Evolutionary conservation across 305 asterid genomes (phyloP).

Genomic region (Fraxinus baroniana): DNA sequence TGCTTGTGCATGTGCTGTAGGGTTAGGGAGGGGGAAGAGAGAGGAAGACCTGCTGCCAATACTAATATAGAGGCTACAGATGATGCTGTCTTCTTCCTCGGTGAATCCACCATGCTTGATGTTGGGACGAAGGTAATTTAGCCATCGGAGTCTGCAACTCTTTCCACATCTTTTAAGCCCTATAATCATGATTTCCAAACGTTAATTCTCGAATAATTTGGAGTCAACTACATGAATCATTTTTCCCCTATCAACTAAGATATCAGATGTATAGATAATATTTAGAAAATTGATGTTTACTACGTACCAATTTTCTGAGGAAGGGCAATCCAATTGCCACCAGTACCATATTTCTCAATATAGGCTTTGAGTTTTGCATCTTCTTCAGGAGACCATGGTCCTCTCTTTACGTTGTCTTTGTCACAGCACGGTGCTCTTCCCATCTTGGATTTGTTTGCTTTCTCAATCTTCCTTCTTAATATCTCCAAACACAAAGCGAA

Average conservation of each 20-base stretch:
- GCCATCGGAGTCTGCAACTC: constrained; percentile 62
- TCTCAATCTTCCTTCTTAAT: background rate
- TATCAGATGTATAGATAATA: background rate
- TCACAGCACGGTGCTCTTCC: constrained; percentile 90
- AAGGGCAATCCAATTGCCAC: constrained; percentile 79
- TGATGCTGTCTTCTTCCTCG: constrained; percentile 63
- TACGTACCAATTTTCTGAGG: constrained; percentile 65
- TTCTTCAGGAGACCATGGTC: constrained; percentile 86
- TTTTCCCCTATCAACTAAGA: background rate
- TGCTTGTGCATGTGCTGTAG: constrained; percentile 8
- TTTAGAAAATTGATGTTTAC: background rate
- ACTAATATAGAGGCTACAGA: constrained; percentile 65
- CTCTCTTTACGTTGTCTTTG: constrained; percentile 72
- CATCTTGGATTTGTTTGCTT: constrained; percentile 31
- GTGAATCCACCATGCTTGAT: constrained; percentile 63
- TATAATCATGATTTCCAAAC: background rate
- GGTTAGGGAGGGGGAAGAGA: background rate
- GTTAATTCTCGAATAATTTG: background rate
- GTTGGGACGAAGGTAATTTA: constrained; percentile 57
- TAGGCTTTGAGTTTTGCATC: constrained; percentile 66
- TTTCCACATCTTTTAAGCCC: constrained; percentile 65
- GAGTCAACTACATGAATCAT: background rate
- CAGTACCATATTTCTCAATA: constrained; percentile 60
- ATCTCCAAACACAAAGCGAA: constrained; percentile 14
- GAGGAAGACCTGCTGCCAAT: constrained; percentile 57